Base-by-base conservation (phyloP, 2,329 filamentous ascomycete species). In the Orbilia javanica region DNA sequence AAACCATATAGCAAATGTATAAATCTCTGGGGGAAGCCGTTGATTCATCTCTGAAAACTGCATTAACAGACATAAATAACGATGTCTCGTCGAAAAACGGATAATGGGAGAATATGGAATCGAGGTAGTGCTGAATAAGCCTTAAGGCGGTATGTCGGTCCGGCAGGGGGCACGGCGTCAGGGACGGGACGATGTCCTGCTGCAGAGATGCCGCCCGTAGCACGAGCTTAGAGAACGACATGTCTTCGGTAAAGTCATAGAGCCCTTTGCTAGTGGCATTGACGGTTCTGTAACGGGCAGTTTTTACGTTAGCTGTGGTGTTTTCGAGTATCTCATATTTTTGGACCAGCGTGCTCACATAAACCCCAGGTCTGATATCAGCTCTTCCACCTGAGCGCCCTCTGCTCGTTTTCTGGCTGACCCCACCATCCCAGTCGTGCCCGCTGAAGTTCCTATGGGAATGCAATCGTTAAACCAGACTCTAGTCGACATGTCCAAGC, bases 251-350 rank as follows among this genome's bases (percentile, higher is more conserved):
- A 73, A 94, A 93, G 7, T 93, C 92, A 83, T 97, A 93, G 82
- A 97, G 97, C 84, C 98, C 96, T 82, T 94, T 89, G 0, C 94
- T 95, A 0, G 94, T 97, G 29, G 96, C 94, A 85, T 97, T 97
- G 82, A 99, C 93, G 4, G 95, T 93, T 70, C 93, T 96, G 81
- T 48, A 39, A 15, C 36, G 20, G 31, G 29, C 27, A 8, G 3
- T 66, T n/a, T 5, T 34, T 1, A 74, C 36, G 42, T 83, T 63
- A 82, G 80, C 25, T 18, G 52, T 53, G 29, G 31, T 34, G 36
- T 50, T 55, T 27, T 67, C n/a, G 8, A 31, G 22, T 48, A 10
- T 15, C 3, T 27, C 10, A 15, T 18, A 18, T 53, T 53, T 31
- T 15, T 10, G 29, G 46, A 31, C 42, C 4, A 10, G 7, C 25